phyloP scores from a whole-genome alignment of 768 basidiomycete genomes.

The Melanogaster broomeanus region DNA sequence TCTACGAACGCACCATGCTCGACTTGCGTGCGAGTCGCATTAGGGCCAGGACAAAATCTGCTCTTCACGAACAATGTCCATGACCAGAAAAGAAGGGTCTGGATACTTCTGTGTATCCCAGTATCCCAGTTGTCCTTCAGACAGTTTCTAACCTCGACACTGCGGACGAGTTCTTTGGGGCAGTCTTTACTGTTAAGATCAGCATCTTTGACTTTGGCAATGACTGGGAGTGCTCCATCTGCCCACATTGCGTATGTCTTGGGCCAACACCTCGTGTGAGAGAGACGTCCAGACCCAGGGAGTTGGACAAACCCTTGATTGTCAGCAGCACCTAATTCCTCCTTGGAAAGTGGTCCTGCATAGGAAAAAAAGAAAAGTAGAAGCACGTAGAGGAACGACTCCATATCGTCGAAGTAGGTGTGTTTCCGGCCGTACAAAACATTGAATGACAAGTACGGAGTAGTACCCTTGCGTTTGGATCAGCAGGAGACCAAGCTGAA shows the following conservation, averaged over 20 bases:
- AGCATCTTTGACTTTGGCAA: background rate
- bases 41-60: rapidly evolving
- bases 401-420: conserved; percentile 1
- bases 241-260: background rate
- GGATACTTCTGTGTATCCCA: background rate
- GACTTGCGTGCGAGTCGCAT: background rate
- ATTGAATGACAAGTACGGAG: conserved; percentile 6
- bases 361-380: conserved; percentile 4
- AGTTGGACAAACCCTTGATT: background rate
- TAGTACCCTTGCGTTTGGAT: background rate
- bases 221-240: background rate
- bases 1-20: background rate
- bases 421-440: background rate
- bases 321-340: background rate
- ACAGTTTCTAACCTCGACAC: background rate
- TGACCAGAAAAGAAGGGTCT: background rate
- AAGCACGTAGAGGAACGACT: conserved; percentile 4
- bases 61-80: background rate
- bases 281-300: background rate
- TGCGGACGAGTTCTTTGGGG: too few relatives aligned
- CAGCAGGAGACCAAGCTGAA: background rate
- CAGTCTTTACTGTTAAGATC: background rate
- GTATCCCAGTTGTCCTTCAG: background rate
- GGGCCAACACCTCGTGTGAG: background rate
- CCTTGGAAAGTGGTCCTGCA: background rate